These are phyloP conservation scores for Globisporangium irregulare DNA, from an alignment of 352 stramenopile genomes.

Conservation along the genomic window DNA sequence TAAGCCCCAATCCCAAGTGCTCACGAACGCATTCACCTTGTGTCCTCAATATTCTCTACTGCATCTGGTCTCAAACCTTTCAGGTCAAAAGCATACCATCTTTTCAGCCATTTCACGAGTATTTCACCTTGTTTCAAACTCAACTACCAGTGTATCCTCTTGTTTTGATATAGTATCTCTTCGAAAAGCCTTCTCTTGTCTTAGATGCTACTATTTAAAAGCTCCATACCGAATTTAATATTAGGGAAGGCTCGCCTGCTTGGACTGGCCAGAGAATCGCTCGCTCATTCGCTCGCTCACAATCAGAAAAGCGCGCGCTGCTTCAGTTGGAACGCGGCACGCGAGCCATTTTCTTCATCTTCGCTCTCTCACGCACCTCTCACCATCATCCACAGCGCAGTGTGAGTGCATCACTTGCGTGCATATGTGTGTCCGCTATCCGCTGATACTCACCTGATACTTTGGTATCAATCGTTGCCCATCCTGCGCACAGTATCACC, in stretches of 20 bases:
- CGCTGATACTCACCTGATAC: background rate
- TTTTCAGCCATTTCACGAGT: background rate
- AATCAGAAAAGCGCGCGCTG: constrained; percentile 3
- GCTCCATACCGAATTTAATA: background rate
- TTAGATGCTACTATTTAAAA: background rate
- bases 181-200: background rate
- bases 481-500: background rate
- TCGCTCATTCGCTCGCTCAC: background rate
- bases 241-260: background rate
- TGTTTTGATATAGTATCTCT: background rate
- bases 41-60: constrained; percentile 1
- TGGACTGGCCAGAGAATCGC: background rate
- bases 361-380: background rate
- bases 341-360: background rate
- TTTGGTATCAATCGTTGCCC: background rate
- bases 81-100: background rate
- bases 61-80: background rate
- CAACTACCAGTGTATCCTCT: background rate
- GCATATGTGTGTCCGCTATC: background rate
- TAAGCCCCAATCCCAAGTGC: background rate
- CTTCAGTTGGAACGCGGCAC: constrained; percentile 10
- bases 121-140: background rate
- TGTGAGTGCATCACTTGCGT: background rate
- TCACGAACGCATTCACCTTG: background rate
- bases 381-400: background rate